Percentiles rank a stretch among this genome's conserved stretches.
phyloP scores from a whole-genome alignment of 805 yeast species.

The Saccharomycopsis schoenii region DNA sequence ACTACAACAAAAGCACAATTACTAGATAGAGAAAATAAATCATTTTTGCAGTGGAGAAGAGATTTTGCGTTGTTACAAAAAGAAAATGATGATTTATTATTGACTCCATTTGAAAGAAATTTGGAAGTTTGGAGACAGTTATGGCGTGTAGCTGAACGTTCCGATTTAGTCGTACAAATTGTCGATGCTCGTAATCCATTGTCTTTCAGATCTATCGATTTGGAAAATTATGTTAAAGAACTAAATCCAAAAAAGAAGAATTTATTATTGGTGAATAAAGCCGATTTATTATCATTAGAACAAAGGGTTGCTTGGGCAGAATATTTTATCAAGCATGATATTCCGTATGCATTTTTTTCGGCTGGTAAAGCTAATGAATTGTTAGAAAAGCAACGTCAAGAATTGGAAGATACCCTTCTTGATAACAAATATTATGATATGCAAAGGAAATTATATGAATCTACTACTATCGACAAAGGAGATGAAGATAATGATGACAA shows the following conservation, averaged over 20 bases:
- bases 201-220: slow-evolving; percentile 78
- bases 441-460: slow-evolving; percentile 21
- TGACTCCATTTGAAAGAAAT: slow-evolving; percentile 96
- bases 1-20: slow-evolving; percentile 64
- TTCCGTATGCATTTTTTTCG: slow-evolving; percentile 84
- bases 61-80: slow-evolving; percentile 79
- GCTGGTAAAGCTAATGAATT: slow-evolving; percentile 77
- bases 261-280: slow-evolving; percentile 80
- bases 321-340: slow-evolving; percentile 58
- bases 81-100: slow-evolving; percentile 53
- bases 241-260: slow-evolving; percentile 68
- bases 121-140: slow-evolving; percentile 96
- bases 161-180: slow-evolving; percentile 89
- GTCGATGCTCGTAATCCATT: slow-evolving; percentile 96
- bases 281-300: slow-evolving; percentile 69
- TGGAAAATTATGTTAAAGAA: slow-evolving; percentile 75
- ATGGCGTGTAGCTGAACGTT: slow-evolving; percentile 96
- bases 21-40: slow-evolving; percentile 78
- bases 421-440: slow-evolving; percentile 1
- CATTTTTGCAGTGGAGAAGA: slow-evolving; percentile 92
- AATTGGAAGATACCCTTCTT: slow-evolving; percentile 25
- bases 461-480: slow-evolving; percentile 20
- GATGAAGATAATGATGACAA: not conserved
- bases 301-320: slow-evolving; percentile 86
- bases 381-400: slow-evolving; percentile 52